Base-by-base conservation (phyloP, 768 basidiomycete genomes). In the Suillus cothurnatus region DNA sequence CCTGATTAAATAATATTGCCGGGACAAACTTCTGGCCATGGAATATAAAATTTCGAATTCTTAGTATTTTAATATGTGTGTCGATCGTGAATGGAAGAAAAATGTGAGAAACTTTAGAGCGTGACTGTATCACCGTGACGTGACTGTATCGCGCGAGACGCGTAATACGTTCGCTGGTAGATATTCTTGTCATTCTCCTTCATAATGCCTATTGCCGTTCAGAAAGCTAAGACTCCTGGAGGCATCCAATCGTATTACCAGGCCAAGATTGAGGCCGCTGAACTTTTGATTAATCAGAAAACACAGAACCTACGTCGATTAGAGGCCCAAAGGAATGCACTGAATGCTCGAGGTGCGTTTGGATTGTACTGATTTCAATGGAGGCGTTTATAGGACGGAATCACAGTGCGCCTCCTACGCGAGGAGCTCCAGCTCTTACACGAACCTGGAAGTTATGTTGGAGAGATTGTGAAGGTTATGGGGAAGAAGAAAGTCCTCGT, bases 401-500 rank as follows among this genome's bases (percentile, higher is more conserved):
- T 14, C 0, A 41, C 57, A 97, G 97, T 99, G 32, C 84, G 97
- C 56, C 78, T 99, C 12, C 82, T 99, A 39, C 77, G 96, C 47
- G 97, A 99, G 76, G 97, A 97, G 78, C 81, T 99, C 3, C 95
- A 95, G 72, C 82, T 96, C 15, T 81, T 97, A 8, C 95, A 95
- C 68, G 97, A 99, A 73, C 95, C 97, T 0, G 97, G 95, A 32
- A 94, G 92, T 74, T 98, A 99, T 79, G 96, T 99, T 47, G 97
- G 97, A 8, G 97, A 99, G 79, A 89, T 99, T 15, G 91, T 98
- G 70, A 99, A 97, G 79, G 91, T 97, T 7, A 99, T 99, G 97
- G 95, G 96, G 63, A 98, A 98, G 90, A 99, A 89, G 78, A 98
- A 97, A 79, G 96, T 99, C 17, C 80, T 99, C 49, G 96, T 99